Conservation (phyloP, 371 early-diverging fungal species). For the Capillidium rhysosporum region DNA sequence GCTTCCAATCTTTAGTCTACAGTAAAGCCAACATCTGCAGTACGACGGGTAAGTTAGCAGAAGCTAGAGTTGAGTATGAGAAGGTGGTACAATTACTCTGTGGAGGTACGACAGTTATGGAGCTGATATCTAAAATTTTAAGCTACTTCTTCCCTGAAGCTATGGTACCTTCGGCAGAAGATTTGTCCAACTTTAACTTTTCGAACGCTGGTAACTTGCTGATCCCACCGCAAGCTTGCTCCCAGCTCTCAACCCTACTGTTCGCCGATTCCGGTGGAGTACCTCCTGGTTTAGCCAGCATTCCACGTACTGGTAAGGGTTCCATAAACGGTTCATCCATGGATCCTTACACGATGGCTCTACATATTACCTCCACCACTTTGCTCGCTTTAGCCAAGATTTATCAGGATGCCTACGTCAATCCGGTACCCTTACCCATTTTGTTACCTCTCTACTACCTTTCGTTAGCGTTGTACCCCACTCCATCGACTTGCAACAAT, state of each 20-base stretch:
- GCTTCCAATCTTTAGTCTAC: conserved; percentile 58
- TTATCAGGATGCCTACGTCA: conserved; percentile 37
- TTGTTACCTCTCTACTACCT: conserved; percentile 67
- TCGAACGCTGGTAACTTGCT: conserved; percentile 18
- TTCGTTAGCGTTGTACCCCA: conserved; percentile 53
- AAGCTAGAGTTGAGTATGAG: conserved; percentile 60
- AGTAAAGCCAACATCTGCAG: conserved; percentile 65
- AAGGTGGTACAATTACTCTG: conserved; percentile 49
- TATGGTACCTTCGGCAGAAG: background rate
- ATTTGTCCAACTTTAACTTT: conserved; percentile 1
- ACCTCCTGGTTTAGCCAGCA: conserved; percentile 28
- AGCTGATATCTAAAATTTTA: conserved; percentile 19
- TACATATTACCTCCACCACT: conserved; percentile 25
- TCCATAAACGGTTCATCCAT: background rate
- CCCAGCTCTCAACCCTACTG: conserved; percentile 26
- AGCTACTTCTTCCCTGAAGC: background rate
- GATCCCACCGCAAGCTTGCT: conserved; percentile 42
- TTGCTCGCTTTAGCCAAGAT: conserved; percentile 68
- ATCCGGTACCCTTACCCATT: conserved; percentile 19
- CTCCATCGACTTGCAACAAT: conserved; percentile 78
- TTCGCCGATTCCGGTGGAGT: conserved; percentile 40
- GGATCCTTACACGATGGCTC: background rate
- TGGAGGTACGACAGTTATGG: conserved; percentile 35
- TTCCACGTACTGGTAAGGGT: conserved; percentile 14
- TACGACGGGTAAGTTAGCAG: conserved; percentile 47